Evolutionary conservation across 495 filamentous ascomycete genomes (phyloP), one percentile per base, ranked within the genome.

Genomic region (Hypoxylon fuscum): DNA sequence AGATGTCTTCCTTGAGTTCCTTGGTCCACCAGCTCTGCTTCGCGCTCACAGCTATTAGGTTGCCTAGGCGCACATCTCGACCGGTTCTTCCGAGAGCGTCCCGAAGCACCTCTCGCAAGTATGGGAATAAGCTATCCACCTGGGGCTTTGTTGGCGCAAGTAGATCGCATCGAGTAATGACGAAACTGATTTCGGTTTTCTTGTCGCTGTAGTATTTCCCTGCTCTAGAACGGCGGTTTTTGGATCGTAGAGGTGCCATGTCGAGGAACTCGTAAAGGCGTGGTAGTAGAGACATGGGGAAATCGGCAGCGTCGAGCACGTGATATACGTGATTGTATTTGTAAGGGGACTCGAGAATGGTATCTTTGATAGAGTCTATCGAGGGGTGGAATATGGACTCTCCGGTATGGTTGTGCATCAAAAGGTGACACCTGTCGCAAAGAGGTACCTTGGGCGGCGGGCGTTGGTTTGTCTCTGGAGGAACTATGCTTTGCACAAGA

Each of bases 241-340:
- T 81, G 0, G 90, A 88, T 52, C 93, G 84, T 55, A 91, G 81
- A 8, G 87, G 85, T 46, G 85, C 79, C 1, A 88, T 62, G 1
- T 83, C 77, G 1, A 98, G 79, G 1, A 82, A 55, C 0, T 73
- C 61, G 3, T 75, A 71, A 8, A 86, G 72, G 37, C 84, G 81
- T 1, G 90, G 87, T 5, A 96, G 74, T 8, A 99, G 72, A 1
- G 94, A 96, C 81, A 99, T 87, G 17, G 95, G 95, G 61, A 99
- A 97, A 70, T 99, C 95, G 12, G 93, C 96, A 3, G 95, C 95
- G 68, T 99, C 95, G n/a, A 98, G 69, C n/a, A 99, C 81, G 72
- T 97, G 93, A 72, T 97, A 99, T 51, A 99, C 84, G 65, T 96
- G 93, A 70, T 98, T 98, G 62, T 88, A 78, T 68, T 88, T 91